phyloP scores from a whole-genome alignment of 768 basidiomycete species.

The Obba rivulosa region DNA sequence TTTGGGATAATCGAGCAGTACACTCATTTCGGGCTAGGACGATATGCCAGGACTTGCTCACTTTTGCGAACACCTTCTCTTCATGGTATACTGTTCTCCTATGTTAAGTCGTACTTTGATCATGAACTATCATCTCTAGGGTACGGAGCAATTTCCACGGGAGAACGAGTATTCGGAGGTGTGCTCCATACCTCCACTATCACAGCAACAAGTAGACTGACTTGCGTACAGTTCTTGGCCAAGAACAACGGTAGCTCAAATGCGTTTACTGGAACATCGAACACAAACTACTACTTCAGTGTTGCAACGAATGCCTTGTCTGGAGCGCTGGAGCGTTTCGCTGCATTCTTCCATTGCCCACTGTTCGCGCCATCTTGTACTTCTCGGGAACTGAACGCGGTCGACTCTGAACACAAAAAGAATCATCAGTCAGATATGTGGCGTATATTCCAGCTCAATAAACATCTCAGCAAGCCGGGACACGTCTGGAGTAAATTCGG shows the following conservation, averaged over 20 bases:
- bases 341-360: conserved; percentile 91
- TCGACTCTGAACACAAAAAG: conserved; percentile 96
- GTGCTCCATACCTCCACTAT: conserved; percentile 6
- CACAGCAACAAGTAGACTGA: background rate
- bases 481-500: conserved; percentile 93
- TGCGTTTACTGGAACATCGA: conserved; percentile 87
- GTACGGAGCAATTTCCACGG: conserved; percentile 75
- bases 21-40: conserved; percentile 35
- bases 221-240: conserved; percentile 52
- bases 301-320: conserved; percentile 58
- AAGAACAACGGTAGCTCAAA: conserved; percentile 87
- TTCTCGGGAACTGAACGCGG: conserved; percentile 86
- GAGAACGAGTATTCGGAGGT: conserved; percentile 96
- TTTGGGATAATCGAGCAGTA: background rate
- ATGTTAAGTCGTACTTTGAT: background rate
- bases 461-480: conserved; percentile 70
- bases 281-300: conserved; percentile 86
- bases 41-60: conserved; percentile 93
- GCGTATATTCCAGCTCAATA: conserved; percentile 94
- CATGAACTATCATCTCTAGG: conserved; percentile 34
- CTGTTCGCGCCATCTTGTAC: conserved; percentile 85
- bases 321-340: conserved; percentile 71
- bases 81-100: conserved; percentile 63
- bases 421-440: conserved; percentile 88
- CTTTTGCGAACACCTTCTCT: conserved; percentile 93